Conservation (phyloP, 192 early-diverging fungal species). For the Chytriomyces sp. region DNA sequence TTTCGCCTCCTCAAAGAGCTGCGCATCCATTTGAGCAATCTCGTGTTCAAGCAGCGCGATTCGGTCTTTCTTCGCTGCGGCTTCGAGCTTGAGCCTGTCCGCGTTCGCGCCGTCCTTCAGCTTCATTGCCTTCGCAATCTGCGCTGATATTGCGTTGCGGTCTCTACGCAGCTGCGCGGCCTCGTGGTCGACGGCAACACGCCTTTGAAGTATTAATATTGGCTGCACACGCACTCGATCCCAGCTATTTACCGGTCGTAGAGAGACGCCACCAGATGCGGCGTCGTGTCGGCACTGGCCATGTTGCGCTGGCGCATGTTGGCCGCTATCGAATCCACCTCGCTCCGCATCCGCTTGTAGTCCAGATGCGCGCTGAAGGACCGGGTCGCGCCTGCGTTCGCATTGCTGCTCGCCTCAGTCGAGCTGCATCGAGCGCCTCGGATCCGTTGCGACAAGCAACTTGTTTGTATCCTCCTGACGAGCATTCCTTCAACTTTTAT, state of each 20-base stretch:
- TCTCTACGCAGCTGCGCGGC: constrained; percentile 52
- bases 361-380: constrained; percentile 53
- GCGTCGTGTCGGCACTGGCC: constrained; percentile 41
- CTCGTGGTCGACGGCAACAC: constrained; percentile 41
- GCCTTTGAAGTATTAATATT: not conserved
- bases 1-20: constrained; percentile 64
- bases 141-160: constrained; percentile 44
- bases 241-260: constrained; percentile 48
- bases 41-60: constrained; percentile 55
- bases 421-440: too few species aligned
- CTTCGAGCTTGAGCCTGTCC: constrained; percentile 49
- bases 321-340: constrained; percentile 33
- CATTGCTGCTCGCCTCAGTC: too few species aligned
- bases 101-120: constrained; percentile 22
- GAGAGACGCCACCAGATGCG: constrained; percentile 46
- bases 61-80: constrained; percentile 58
- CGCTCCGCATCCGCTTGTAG: constrained; percentile 62
- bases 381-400: too few species aligned
- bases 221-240: not conserved
- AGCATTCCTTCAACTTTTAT: too few species aligned
- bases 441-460: too few species aligned
- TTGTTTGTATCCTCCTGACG: too few species aligned
- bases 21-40: constrained; percentile 51
- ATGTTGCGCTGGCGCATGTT: constrained; percentile 47
- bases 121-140: not conserved